Percentiles rank a stretch among this genome's conserved stretches.
Evolutionary conservation across 495 filamentous ascomycete genomes (phyloP).

Genomic region (Endocarpon pusillum): DNA sequence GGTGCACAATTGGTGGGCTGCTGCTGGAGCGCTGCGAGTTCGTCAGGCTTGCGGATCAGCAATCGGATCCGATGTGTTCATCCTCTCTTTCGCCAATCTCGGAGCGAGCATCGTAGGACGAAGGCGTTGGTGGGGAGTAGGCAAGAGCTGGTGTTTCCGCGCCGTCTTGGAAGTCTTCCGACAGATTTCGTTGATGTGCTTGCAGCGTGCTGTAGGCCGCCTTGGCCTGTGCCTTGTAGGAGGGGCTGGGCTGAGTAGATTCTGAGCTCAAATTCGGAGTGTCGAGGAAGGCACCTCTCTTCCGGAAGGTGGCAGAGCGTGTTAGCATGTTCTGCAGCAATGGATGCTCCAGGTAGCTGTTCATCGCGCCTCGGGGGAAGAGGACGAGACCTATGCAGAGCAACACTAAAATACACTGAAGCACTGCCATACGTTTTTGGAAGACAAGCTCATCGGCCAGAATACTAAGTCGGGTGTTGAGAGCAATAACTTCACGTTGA

Average conservation of each 20-base stretch:
- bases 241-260: slow-evolving; percentile 24
- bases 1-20: no score
- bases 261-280: slow-evolving; percentile 29
- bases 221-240: slow-evolving; percentile 16
- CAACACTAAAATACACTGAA: slow-evolving; percentile 74
- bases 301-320: slow-evolving; percentile 28
- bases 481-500: slow-evolving; percentile 59
- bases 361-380: slow-evolving; percentile 39
- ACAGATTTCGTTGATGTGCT: slow-evolving; percentile 24
- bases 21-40: no score
- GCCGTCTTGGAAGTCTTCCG: slow-evolving; percentile 23
- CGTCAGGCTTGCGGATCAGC: no score
- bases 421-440: slow-evolving; percentile 83
- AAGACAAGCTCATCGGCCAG: slow-evolving; percentile 90
- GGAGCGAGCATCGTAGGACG: slow-evolving; percentile 16
- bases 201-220: slow-evolving; percentile 3
- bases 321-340: slow-evolving; percentile 39
- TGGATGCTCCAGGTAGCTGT: slow-evolving; percentile 36
- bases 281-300: slow-evolving; percentile 24
- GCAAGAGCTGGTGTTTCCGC: slow-evolving; percentile 22
- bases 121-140: slow-evolving; percentile 32
- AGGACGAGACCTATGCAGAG: slow-evolving; percentile 77
- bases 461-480: slow-evolving; percentile 66
- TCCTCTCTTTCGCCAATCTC: slow-evolving; percentile 9
- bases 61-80: no score